Base-by-base conservation (phyloP, 768 basidiomycete species). In the Mycena vulgaris region DNA sequence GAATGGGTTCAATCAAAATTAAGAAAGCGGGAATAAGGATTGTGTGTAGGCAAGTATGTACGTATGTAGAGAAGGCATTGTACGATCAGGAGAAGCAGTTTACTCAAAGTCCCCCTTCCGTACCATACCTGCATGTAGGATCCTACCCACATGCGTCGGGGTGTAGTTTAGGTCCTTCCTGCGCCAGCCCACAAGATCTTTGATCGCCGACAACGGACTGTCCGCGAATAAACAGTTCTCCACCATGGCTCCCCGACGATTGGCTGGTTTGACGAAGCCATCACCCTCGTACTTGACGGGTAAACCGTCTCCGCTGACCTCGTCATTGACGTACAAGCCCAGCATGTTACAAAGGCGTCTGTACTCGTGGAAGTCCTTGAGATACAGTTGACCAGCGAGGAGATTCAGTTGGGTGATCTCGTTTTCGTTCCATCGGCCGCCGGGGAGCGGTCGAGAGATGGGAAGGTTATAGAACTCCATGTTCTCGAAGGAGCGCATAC, bases 331-430 rank as follows among this genome's bases (percentile, higher is more conserved):
- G 31, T 79, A 72, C 14, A 86, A 27, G 4, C 85, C 81, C 35
- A 88, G 74, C 62, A 82, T 76, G 28, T 74, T 68, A 65, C 86
- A 86, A 17, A 84, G 39, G 1, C 65, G 71, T 31, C 68, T 68
- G 59, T 86, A 87, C 2, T 80, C 72, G 14, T 64, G 66, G 28
- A 79, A 73, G 27, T 82, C 73, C 13, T 74, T 75, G 40, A 86
- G 62, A 63, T 83, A 88, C 4, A 88, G 77, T 62, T 88, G 85
- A 3, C 85, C 86, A 17, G 85, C 83, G 71, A 83, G 86, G 33
- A 87, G 67, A 42, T 83, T 85, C 39, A 88, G 75, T 52, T 86
- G 84, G 28, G 58, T 61, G 30, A 77, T 78, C 11, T 76, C 55
- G 11, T 65, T 40, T 37, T 37, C 35, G 35, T 14, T 37, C 35